Base-by-base conservation (phyloP, 1,284 basidiomycete genomes). In the Cryptococcus maquisensis region DNA sequence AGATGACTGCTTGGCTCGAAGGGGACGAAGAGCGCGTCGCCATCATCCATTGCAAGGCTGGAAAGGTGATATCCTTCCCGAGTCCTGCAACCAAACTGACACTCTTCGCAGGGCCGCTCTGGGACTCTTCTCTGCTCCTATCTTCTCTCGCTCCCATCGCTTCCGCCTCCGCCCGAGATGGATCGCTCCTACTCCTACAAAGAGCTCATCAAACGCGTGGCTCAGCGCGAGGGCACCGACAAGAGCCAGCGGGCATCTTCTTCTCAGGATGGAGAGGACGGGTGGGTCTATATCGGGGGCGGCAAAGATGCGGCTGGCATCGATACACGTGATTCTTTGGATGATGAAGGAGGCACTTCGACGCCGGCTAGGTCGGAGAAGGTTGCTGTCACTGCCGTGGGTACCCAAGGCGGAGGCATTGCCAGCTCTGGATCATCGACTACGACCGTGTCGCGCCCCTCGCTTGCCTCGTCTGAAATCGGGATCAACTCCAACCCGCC, bases 21-120 rank as follows among this genome's bases (percentile, higher is more conserved):
- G 84, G 81, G 0, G 84, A 86, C 15, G 77, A 81, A 3, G 82
- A 87, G 8, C 79, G 86, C 45, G 85, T 92, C 15, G 86, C 84
- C 5, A 89, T 92, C 5, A 80, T 94, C 1, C 91, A 95, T 67
- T 95, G 91, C 73, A 94, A 94, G 83, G 88, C 89, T 83, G 63
- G 67, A 23, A 72, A 67, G 54, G 67, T 66, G 47, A 37, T 62
- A 47, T 15, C 16, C 21, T 21, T 6, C 16, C 3, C 9, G 12
- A 21, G 9, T 7, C 8, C 15, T 40, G n/a, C 3, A 16, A 21
- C 21, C 21, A 40, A n/a, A 7, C 39, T 40, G 12, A 40, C n/a
- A n/a, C 10, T 32, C 20, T 7, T 16, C 9, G 32, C 38, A 91
- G 72, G 88, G 88, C 15, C 80, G 88, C 47, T 89, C 87, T 0